phyloP scores from a whole-genome alignment of 345 rosid genomes.

The Syzygium aqueum region DNA sequence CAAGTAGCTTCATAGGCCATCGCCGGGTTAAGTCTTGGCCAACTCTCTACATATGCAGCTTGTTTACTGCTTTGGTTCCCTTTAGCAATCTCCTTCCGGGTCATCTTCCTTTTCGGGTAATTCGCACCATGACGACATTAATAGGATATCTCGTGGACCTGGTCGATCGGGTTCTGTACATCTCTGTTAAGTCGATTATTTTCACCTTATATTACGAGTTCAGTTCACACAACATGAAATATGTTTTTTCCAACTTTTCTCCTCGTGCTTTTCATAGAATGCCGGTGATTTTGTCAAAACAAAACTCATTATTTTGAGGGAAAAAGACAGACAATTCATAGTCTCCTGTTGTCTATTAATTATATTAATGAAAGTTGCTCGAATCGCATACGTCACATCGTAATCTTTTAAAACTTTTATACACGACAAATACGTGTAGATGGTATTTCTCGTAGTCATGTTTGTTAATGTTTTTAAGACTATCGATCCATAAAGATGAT shows the following conservation, averaged over 20 bases:
- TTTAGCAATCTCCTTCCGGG: background rate
- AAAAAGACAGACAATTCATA: background rate
- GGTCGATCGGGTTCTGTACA: too few relatives aligned
- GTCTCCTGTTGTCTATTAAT: background rate
- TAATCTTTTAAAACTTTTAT: background rate
- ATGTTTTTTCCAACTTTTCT: background rate
- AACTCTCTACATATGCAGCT: background rate
- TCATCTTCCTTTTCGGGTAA: background rate
- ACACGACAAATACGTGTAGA: background rate
- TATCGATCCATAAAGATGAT: background rate
- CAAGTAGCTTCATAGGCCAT: background rate
- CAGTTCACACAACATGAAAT: background rate
- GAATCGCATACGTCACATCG: background rate
- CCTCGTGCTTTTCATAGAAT: background rate
- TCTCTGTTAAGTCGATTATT: too few relatives aligned
- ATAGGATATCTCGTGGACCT: too few relatives aligned
- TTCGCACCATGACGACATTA: background rate
- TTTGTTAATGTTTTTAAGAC: background rate
- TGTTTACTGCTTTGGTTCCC: background rate
- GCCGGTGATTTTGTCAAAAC: background rate
- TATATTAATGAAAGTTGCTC: background rate
- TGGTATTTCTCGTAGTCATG: background rate
- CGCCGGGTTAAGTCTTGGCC: background rate
- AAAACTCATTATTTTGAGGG: background rate
- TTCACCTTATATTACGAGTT: background rate